Evolutionary conservation across 2,329 filamentous ascomycete species (phyloP), one percentile per base, ranked within the genome.

Genomic region (Cladosporium sphaerospermum): DNA sequence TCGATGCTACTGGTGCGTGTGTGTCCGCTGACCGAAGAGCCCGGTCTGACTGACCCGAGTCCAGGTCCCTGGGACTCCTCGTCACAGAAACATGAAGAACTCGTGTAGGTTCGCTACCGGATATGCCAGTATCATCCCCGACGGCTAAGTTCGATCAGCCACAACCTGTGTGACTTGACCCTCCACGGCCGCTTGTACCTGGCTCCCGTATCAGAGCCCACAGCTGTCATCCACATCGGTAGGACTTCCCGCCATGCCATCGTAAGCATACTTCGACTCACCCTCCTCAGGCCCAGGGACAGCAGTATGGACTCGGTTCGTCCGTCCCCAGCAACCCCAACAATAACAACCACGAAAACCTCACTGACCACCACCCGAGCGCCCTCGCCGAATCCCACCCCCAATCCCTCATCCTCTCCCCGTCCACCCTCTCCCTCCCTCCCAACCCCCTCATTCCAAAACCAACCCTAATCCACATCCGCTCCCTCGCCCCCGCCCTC

Each of bases 221-320:
- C 55, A 43, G 53, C 56, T 10, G 64, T 72, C 7, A 64, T 79
- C 1, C 77, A 79, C 60, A 60, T 75, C 23, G 75, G 75, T 57
- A 36, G 11, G 45, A 13, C 37, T n/a, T 9, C 16, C 34, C n/a
- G n/a, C n/a, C 34, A 36, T n/a, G 34, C 34, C 10, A 36, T 11
- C 34, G 34, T 43, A 13, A 37, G 3, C 49, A 18, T 2, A 14
- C 23, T 28, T 28, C 7, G 23, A 37, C 45, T 54, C 16, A 53
- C 31, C n/a, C 6, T 43, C 6, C 11, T n/a, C 44, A 58, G 57
- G 59, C 19, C 77, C 74, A 1, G 76, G 76, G 0, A 78, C 75
- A 2, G 75, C 75, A 14, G 64, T 71, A 45, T 68, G 65, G 65
- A 65, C 65, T 23, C 64, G 62, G 34, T 56, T 40, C 14, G 34